Conservation (phyloP, 306 rosid genomes). For the Medicago ruthenica region DNA sequence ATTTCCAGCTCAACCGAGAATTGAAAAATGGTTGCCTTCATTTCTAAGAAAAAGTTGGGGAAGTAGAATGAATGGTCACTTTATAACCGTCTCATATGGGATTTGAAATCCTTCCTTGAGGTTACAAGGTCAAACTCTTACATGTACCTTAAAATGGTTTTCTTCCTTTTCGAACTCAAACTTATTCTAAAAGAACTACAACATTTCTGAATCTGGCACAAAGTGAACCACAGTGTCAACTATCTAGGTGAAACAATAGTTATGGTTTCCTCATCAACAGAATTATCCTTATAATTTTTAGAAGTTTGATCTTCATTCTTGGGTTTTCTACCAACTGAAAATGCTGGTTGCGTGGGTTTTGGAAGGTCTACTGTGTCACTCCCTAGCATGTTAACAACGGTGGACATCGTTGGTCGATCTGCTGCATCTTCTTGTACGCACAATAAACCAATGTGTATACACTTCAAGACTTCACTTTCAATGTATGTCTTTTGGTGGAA, state of each 20-base stretch:
- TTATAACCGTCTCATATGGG: too few species aligned
- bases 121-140: too few species aligned
- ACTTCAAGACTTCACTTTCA: slow-evolving; percentile 35
- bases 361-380: slow-evolving; percentile 46
- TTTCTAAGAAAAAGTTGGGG: too few species aligned
- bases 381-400: slow-evolving; percentile 43
- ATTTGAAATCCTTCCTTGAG: too few species aligned
- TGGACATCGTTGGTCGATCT: slow-evolving; percentile 53
- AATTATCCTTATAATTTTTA: slow-evolving; percentile 29
- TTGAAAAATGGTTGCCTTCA: neutral
- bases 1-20: neutral
- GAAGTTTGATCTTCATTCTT: slow-evolving; percentile 12
- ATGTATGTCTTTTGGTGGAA: slow-evolving; percentile 7
- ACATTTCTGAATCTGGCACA: neutral
- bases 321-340: slow-evolving; percentile 32
- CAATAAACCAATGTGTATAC: slow-evolving; percentile 55
- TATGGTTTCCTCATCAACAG: slow-evolving; percentile 23
- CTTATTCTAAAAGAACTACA: neutral
- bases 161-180: neutral
- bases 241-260: slow-evolving; percentile 9
- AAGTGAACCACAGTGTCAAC: neutral
- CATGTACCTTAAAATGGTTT: too few species aligned
- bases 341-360: slow-evolving; percentile 47
- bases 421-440: slow-evolving; percentile 57
- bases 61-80: too few species aligned